Percentiles rank a stretch among this genome's conserved stretches.
These are phyloP conservation scores for Penicillium manginii DNA, from an alignment of 495 filamentous ascomycete genomes.

Conservation along the genomic window DNA sequence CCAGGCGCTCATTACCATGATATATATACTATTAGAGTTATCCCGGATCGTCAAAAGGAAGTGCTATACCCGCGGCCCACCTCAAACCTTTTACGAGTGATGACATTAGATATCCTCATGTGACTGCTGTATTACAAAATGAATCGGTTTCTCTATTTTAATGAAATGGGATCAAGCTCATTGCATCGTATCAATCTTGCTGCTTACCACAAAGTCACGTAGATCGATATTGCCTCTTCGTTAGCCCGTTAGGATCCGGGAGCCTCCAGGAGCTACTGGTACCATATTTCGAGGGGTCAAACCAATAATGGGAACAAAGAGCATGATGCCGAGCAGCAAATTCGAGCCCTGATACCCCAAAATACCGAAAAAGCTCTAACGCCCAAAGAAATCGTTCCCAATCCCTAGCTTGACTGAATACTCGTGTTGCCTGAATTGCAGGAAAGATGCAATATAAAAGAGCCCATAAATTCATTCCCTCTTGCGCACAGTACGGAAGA, in stretches of 20 bases:
- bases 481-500: constrained; percentile 13
- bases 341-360: neutral
- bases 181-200: neutral
- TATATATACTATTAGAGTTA: neutral
- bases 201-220: neutral
- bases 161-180: neutral
- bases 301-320: constrained; percentile 7
- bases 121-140: neutral
- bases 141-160: neutral
- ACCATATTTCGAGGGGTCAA: constrained; percentile 3
- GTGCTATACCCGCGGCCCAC: neutral
- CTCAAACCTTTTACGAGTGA: neutral
- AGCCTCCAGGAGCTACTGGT: neutral
- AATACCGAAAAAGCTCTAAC: neutral
- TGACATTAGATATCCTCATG: neutral
- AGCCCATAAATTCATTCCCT: constrained; percentile 8
- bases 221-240: neutral
- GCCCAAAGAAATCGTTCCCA: constrained; percentile 14
- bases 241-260: constrained; percentile 1
- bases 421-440: constrained; percentile 8
- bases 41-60: neutral
- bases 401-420: constrained; percentile 9
- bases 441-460: constrained; percentile 1
- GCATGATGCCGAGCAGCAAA: constrained; percentile 9
- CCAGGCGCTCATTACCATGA: too few species aligned